Evolutionary conservation across 2,329 filamentous ascomycete species (phyloP).

Genomic region (Grosmannia penicillata): DNA sequence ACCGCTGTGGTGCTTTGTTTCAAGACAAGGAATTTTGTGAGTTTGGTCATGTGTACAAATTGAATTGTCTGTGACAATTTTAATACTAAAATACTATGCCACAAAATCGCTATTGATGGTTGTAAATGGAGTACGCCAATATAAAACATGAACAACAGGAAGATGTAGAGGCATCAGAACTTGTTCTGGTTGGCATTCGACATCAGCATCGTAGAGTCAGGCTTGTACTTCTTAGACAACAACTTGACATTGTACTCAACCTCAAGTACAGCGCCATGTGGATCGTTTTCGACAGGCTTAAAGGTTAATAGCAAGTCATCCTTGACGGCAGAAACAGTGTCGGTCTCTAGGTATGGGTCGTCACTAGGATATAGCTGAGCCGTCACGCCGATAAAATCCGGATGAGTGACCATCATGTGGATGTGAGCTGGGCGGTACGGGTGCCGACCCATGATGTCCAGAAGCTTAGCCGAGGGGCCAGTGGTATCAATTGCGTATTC

Average conservation of each 20-base stretch:
- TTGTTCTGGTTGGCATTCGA: slow-evolving; percentile 4
- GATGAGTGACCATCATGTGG: slow-evolving; percentile 38
- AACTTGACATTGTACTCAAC: slow-evolving; percentile 23
- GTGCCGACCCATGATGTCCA: slow-evolving; percentile 38
- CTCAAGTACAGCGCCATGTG: slow-evolving; percentile 19
- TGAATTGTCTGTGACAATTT: no score
- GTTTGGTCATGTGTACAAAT: no score
- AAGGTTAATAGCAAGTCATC: slow-evolving; percentile 22
- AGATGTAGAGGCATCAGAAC: no score
- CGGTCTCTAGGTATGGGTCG: slow-evolving; percentile 35
- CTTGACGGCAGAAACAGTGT: slow-evolving; percentile 25
- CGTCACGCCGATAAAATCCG: slow-evolving; percentile 44
- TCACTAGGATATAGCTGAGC: slow-evolving; percentile 53
- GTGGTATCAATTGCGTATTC: slow-evolving; percentile 25
- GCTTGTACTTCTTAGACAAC: slow-evolving; percentile 17
- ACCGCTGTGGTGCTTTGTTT: no score
- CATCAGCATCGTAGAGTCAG: slow-evolving; percentile 5
- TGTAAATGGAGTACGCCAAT: no score
- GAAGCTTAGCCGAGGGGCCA: slow-evolving; percentile 37
- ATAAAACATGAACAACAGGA: no score
- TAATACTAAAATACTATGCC: no score
- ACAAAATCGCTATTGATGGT: no score
- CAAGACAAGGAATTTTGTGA: no score
- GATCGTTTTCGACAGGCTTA: slow-evolving; percentile 13
- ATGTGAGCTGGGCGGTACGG: slow-evolving; percentile 44